Conservation (phyloP, 495 filamentous ascomycete genomes). For the Penicillium coffeae region DNA sequence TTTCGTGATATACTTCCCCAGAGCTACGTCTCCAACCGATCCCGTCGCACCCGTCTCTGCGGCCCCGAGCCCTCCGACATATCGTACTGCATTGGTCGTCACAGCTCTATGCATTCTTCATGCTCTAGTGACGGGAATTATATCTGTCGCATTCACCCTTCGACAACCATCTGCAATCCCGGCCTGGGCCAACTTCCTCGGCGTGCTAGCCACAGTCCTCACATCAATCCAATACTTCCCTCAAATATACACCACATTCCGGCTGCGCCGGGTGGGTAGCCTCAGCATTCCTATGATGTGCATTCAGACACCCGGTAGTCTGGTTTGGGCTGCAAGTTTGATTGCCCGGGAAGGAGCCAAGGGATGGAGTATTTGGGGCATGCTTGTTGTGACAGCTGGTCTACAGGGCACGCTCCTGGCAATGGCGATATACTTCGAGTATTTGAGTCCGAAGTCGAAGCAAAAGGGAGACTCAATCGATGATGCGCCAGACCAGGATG, state of each 20-base stretch:
- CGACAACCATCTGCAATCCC: constrained; percentile 55
- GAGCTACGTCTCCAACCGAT: constrained; percentile 47
- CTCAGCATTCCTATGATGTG: constrained; percentile 97
- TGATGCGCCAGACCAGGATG: constrained; percentile 15
- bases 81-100: constrained; percentile 71
- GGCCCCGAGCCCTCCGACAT: constrained; percentile 49
- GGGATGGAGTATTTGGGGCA: constrained; percentile 94
- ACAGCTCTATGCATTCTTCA: constrained; percentile 67
- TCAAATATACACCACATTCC: constrained; percentile 88
- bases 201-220: constrained; percentile 70
- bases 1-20: constrained; percentile 83
- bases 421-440: constrained; percentile 79
- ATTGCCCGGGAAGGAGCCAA: constrained; percentile 71
- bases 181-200: constrained; percentile 79
- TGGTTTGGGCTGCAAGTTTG: constrained; percentile 83
- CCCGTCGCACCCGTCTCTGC: constrained; percentile 19
- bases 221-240: constrained; percentile 89
- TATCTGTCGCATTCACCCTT: constrained; percentile 59
- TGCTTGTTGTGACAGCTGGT: constrained; percentile 77
- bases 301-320: constrained; percentile 90
- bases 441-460: constrained; percentile 34
- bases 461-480: constrained; percentile 16
- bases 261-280: constrained; percentile 76
- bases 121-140: constrained; percentile 60
- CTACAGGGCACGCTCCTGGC: constrained; percentile 79